A percentile compares a stretch with the other conserved stretches of the same genome.
phyloP scores from a whole-genome alignment of 371 early-diverging fungal genomes.

The Zychaea mexicana region DNA sequence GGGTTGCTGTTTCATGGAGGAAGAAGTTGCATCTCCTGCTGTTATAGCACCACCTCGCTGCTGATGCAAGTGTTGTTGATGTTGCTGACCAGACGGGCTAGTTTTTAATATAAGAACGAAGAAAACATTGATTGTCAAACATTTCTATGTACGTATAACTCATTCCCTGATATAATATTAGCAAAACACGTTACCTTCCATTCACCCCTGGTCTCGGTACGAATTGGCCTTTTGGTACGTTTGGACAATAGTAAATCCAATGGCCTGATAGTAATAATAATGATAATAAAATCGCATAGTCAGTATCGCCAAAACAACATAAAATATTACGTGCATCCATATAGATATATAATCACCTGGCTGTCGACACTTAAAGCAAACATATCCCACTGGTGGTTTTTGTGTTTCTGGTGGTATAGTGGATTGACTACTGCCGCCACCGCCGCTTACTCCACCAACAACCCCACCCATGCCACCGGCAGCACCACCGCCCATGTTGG shows the following conservation, averaged over 20 bases:
- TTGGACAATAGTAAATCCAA: slow-evolving; percentile 60
- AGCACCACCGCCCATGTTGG: slow-evolving; percentile 24
- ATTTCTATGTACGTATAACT: not conserved
- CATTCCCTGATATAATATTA: not conserved
- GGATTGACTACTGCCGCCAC: no score
- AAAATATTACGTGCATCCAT: not conserved
- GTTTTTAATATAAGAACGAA: not conserved
- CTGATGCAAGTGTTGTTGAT: no score
- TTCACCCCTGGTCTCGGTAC: slow-evolving; percentile 38
- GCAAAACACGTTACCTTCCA: slow-evolving; percentile 20
- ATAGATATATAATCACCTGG: slow-evolving; percentile 29
- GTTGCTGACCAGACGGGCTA: not conserved
- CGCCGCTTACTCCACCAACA: no score
- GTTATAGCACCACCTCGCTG: no score
- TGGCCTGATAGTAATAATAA: slow-evolving; percentile 28
- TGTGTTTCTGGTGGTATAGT: slow-evolving; percentile 51
- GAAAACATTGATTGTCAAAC: not conserved
- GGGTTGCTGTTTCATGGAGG: slow-evolving; percentile 28
- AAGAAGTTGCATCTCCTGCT: not conserved
- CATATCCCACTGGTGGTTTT: slow-evolving; percentile 51
- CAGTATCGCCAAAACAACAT: not conserved
- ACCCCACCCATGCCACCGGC: no score
- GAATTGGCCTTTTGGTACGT: slow-evolving; percentile 51
- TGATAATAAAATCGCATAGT: not conserved
- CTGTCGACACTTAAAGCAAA: slow-evolving; percentile 53